These are phyloP conservation scores for Blattamonas nauphoetae DNA, from an alignment of 78 protist species.

Conservation along the genomic window DNA sequence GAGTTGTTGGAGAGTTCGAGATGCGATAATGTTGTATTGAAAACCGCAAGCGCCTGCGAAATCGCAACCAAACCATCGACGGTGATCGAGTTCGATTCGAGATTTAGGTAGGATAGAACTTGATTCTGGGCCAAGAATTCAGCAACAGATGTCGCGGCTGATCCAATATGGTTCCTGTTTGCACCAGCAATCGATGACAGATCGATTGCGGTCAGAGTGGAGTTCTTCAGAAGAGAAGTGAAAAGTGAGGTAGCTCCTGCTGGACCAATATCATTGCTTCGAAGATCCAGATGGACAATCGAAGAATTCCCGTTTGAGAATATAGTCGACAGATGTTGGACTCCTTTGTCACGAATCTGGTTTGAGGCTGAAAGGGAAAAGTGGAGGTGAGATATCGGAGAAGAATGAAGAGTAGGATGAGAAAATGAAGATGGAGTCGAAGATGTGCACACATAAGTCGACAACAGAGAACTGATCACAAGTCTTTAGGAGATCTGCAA, in stretches of 20 bases:
- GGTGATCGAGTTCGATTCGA: not conserved
- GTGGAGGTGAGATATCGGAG: too few species aligned
- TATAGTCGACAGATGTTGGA: not conserved
- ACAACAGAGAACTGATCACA: not conserved
- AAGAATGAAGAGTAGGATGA: too few species aligned
- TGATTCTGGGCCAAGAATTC: not conserved
- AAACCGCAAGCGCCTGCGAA: not conserved
- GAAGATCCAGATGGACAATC: not conserved
- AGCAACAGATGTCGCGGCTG: not conserved
- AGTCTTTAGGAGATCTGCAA: not conserved
- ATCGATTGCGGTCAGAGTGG: not conserved
- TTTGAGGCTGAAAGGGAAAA: not conserved
- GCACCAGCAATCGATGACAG: not conserved
- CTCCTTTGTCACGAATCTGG: not conserved
- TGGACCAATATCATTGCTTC: conserved; percentile 1
- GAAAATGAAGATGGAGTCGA: not conserved
- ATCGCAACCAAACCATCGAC: not conserved
- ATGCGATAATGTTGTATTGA: not conserved
- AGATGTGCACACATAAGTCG: not conserved
- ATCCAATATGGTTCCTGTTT: not conserved
- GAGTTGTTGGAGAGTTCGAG: not conserved
- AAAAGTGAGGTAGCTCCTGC: not conserved
- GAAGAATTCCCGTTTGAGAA: not conserved
- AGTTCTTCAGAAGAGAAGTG: not conserved
- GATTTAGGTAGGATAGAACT: not conserved